Evolutionary conservation across 495 filamentous ascomycete species (phyloP).

Genomic region (Niebla homalea): DNA sequence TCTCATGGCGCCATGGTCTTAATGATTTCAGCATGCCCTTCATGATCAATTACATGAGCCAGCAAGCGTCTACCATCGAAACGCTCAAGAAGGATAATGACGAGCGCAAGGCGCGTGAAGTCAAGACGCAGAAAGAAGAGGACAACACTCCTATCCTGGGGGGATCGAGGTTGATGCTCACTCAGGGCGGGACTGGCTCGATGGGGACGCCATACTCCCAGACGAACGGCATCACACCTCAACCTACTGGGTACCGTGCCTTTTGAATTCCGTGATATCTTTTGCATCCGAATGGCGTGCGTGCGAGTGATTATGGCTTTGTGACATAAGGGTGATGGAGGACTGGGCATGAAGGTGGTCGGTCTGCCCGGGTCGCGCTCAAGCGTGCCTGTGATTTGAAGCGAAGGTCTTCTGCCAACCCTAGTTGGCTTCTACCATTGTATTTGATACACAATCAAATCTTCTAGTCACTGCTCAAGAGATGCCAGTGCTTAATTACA

Average conservation of each 20-base stretch:
- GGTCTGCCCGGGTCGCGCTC: not conserved
- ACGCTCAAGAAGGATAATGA: slow-evolving; percentile 91
- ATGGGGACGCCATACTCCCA: slow-evolving; percentile 46
- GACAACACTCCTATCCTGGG: slow-evolving; percentile 89
- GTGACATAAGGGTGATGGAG: slow-evolving; percentile 1
- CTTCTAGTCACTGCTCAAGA: not conserved
- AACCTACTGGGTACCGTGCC: slow-evolving; percentile 59
- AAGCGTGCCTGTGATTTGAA: too few species aligned
- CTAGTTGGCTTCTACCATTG: too few species aligned
- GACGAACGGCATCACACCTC: slow-evolving; percentile 68
- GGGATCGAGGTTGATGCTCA: slow-evolving; percentile 88
- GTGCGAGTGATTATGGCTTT: not conserved
- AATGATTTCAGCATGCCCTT: slow-evolving; percentile 98
- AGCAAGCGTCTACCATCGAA: slow-evolving; percentile 77
- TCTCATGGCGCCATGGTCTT: slow-evolving; percentile 93
- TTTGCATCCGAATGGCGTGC: not conserved
- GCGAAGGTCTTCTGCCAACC: too few species aligned
- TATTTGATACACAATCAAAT: not conserved
- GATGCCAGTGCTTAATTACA: too few species aligned
- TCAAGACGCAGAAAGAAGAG: slow-evolving; percentile 74
- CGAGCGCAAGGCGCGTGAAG: slow-evolving; percentile 82
- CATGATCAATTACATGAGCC: slow-evolving; percentile 95
- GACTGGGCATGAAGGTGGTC: not conserved
- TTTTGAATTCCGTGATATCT: slow-evolving; percentile 28
- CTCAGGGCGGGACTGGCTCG: slow-evolving; percentile 67